These are phyloP conservation scores for Talaromyces sp. DNA, from an alignment of 2,329 filamentous ascomycete genomes.

Conservation along the genomic window DNA sequence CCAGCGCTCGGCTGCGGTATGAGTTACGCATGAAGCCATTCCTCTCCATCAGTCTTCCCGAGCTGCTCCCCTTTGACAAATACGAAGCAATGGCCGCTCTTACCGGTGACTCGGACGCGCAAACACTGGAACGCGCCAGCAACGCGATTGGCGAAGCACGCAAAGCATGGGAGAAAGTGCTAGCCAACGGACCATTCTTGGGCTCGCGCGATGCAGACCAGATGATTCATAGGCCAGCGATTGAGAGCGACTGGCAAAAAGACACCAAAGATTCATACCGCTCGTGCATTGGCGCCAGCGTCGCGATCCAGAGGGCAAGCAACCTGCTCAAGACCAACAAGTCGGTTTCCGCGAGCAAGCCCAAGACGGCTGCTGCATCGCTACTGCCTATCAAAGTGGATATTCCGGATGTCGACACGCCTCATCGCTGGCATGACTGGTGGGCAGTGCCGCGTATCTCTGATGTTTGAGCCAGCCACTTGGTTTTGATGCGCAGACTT, in stretches of 20 bases:
- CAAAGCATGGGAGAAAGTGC: conserved; percentile 39
- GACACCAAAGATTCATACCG: conserved; percentile 58
- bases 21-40: conserved; percentile 87
- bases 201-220: conserved; percentile 3
- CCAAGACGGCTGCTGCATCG: not conserved
- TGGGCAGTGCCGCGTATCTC: conserved; percentile 41
- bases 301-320: conserved; percentile 58
- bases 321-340: conserved; percentile 43
- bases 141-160: conserved; percentile 35
- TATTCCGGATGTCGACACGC: conserved; percentile 34
- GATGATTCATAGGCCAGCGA: conserved; percentile 36
- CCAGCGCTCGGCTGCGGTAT: conserved; percentile 64
- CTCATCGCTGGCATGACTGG: conserved; percentile 41
- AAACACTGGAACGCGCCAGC: conserved; percentile 36
- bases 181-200: conserved; percentile 34
- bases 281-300: conserved; percentile 65
- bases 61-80: conserved; percentile 60
- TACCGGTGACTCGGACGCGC: conserved; percentile 38
- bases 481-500: not conserved
- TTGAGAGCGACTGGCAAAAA: conserved; percentile 57
- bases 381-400: conserved; percentile 28
- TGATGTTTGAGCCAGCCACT: conserved; percentile 1
- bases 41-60: conserved; percentile 60
- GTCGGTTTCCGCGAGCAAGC: not conserved
- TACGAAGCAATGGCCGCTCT: conserved; percentile 46